Evolutionary conservation across 331 rosid species (phyloP).

Genomic region (Malus hybrid): DNA sequence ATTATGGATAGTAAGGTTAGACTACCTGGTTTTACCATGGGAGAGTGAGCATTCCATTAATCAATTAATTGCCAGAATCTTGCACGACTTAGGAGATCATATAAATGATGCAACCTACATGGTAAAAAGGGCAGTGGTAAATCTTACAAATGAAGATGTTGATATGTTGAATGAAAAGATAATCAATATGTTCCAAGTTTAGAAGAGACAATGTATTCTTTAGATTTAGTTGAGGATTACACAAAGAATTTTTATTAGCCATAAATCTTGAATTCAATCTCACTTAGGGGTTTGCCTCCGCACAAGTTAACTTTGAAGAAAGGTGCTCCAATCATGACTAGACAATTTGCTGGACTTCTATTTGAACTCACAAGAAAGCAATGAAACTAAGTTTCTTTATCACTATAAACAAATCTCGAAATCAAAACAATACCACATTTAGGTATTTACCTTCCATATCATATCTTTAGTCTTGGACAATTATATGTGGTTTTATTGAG

Average conservation of each 20-base stretch:
- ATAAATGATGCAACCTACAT: not conserved
- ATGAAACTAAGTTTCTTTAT: too few species aligned
- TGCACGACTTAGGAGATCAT: not conserved
- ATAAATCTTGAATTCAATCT: too few species aligned
- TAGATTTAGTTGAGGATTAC: not conserved
- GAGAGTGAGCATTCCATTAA: not conserved
- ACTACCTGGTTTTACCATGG: too few species aligned
- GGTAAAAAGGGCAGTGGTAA: not conserved
- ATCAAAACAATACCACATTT: not conserved
- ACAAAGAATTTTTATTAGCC: not conserved
- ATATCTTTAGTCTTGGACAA: too few species aligned
- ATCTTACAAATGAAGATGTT: not conserved
- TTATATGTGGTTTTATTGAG: too few species aligned
- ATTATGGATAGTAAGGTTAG: too few species aligned
- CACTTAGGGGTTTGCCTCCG: too few species aligned
- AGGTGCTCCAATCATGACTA: not conserved
- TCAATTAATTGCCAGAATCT: not conserved
- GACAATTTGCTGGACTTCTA: not conserved
- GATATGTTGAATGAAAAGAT: too few species aligned
- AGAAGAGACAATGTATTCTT: not conserved
- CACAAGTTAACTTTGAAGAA: too few species aligned
- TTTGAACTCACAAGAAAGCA: too few species aligned
- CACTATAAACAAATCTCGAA: not conserved
- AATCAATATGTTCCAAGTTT: not conserved
- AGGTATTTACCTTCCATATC: not conserved